Base-by-base conservation (phyloP, 164 flowering plant genomes). In the Berberis vulgaris region DNA sequence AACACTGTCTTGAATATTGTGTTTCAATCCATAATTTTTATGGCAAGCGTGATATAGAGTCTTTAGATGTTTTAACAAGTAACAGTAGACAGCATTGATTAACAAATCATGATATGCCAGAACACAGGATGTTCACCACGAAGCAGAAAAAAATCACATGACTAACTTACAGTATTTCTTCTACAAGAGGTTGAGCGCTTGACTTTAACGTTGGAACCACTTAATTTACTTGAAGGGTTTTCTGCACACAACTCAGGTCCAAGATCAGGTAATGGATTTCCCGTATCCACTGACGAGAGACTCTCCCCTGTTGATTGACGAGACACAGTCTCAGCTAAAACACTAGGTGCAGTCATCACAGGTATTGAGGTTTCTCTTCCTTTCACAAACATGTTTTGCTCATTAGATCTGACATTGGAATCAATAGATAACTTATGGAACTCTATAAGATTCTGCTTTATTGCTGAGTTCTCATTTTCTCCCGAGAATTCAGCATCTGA, bases 151-250 rank as follows among this genome's bases (percentile, higher is more conserved):
- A 52, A 52, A 10, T 10, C 54, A 52, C 44, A 59, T 38, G 57
- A 57, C 63, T 54, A 68, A 79, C 99, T 85, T 72, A 95, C 99
- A 69, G 74, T 78, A 69, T 78, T 80, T 74, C 96, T 86, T 66
- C 96, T 91, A 96, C 96, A 91, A 69, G 91, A 89, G 49, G 82
- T 70, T 72, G 96, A 73, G 44, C 87, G 86, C 74, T 89, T 91
- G 41, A 74, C 75, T 79, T 59, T 83, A 64, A 59, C 49, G 71
- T 63, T 77, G 53, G 92, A 76, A 50, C 74, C 74, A 65, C 75
- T 69, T 62, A 62, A 65, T 77, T 86, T 89, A 77, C 71, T 73
- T 5, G 58, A 56, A 49, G 82, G 63, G 73, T 81, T 86, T 58
- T 81, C 94, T 56, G 74, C 56, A 55, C 73, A 60, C 52, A 79